Evolutionary conservation across 2,329 filamentous ascomycete species (phyloP), one percentile per base, ranked within the genome.

Genomic region (Colletotrichum sp.): DNA sequence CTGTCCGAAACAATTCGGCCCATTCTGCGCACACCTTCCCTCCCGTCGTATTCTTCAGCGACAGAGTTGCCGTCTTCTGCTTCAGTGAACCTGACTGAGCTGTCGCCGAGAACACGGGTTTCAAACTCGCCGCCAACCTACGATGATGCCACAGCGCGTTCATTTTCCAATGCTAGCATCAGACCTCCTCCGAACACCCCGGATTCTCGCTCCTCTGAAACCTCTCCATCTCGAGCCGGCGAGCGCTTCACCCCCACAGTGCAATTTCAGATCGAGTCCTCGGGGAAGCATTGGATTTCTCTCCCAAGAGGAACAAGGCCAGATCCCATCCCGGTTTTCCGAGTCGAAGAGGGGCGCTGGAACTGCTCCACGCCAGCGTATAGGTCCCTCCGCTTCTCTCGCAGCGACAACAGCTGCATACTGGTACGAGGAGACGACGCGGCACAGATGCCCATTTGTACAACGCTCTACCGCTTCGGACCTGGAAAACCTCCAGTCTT

Each of bases 401-500:
- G 85, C 60, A 80, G 83, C 74, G 91, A 89, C 1, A 89, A 87
- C 5, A 86, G 84, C 39, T 86, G 89, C 76, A 85, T 86, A 76
- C 87, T 91, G 64, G 81, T 89, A 6, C 82, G 88, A 43, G 86
- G 84, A 27, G 83, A 85, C 43, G 84, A 86, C 16, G 78, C 79
- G 7, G 67, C 75, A 2, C 68, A 77, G 27, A 62, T 68, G 52
- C 72, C 79, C 15, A 81, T 91, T n/a, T 88, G 86, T 77, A 84
- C 81, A 1, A 93, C 91, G 0, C 87, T 85, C 5, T 93, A 93
- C 82, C 88, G 87, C 77, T 92, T 89, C 78, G 91, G 91, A 0
- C 90, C 90, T 2, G 86, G 85, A 55, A 85, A 86, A 4, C 86
- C 89, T 8, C 91, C 91, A 5, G 81, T 86, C 58, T 82, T 93